A percentile compares a stretch with the other conserved stretches of the same genome.
Evolutionary conservation across 495 filamentous ascomycete species (phyloP).

Genomic region (Umbilicaria muhlenbergii): DNA sequence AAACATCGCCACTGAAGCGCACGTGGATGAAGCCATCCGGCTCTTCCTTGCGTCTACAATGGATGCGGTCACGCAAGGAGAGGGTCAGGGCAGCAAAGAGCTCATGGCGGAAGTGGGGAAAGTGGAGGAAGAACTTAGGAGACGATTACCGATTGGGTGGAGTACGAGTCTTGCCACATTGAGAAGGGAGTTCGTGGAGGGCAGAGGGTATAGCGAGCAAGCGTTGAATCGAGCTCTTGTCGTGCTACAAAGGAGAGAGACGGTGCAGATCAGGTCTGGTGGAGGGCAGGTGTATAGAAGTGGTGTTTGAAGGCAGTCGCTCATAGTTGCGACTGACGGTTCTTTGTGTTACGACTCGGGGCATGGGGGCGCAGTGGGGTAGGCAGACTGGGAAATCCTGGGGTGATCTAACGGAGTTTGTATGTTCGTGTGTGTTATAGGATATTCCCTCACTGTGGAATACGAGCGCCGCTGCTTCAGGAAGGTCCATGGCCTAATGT

Average conservation of each 20-base stretch:
- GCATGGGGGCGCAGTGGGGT: no score
- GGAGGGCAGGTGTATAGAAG: conserved; percentile 79
- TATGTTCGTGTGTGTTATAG: no score
- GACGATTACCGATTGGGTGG: conserved; percentile 87
- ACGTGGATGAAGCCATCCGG: conserved; percentile 96
- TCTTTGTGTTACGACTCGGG: no score
- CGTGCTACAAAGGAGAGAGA: conserved; percentile 76
- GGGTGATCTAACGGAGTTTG: no score
- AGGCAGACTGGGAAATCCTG: no score
- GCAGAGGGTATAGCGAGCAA: conserved; percentile 72
- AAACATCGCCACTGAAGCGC: conserved; percentile 69
- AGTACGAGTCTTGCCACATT: conserved; percentile 78
- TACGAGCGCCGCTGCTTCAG: no score
- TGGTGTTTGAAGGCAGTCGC: conserved; percentile 29
- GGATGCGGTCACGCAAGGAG: conserved; percentile 89
- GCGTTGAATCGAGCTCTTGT: conserved; percentile 71
- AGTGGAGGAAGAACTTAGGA: conserved; percentile 81
- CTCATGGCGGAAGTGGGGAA: conserved; percentile 76
- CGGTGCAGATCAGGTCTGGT: conserved; percentile 78
- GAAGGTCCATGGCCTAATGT: no score
- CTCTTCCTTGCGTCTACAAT: conserved; percentile 95
- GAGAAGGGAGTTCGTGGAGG: conserved; percentile 78
- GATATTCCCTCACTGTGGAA: no score
- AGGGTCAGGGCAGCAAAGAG: conserved; percentile 65
- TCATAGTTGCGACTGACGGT: no score